A percentile compares a stretch with the other conserved stretches of the same genome.
These are phyloP conservation scores for Claviceps fusiformis DNA, from an alignment of 2,329 filamentous ascomycete species.

Conservation along the genomic window DNA sequence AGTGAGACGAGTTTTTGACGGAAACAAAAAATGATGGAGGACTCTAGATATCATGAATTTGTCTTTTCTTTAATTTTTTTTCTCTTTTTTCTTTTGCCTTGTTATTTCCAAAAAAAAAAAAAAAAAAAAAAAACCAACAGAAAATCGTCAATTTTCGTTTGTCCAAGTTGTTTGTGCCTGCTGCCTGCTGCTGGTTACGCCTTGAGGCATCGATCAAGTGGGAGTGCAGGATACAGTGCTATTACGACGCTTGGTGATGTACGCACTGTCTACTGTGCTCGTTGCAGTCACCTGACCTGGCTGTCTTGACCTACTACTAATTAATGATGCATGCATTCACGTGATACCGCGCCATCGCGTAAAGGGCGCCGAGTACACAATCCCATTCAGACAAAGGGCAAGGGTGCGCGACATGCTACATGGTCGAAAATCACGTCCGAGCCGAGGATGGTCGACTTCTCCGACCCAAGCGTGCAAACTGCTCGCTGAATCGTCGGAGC, in stretches of 20 bases:
- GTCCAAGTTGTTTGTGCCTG: background rate
- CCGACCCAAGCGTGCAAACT: background rate
- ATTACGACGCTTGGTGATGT: background rate
- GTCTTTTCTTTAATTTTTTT: background rate
- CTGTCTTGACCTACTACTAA: background rate
- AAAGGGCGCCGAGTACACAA: background rate
- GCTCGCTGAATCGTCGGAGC: too few relatives aligned
- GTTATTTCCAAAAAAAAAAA: background rate
- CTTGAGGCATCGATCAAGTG: background rate
- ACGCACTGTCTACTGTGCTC: background rate
- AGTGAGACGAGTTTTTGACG: background rate
- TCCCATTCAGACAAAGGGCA: too few relatives aligned
- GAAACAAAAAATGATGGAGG: background rate
- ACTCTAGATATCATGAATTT: conserved; percentile 1
- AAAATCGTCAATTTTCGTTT: background rate
- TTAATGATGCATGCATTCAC: conserved; percentile 9
- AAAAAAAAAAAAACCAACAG: too few relatives aligned
- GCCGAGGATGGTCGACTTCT: background rate
- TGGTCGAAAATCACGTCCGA: background rate
- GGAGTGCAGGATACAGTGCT: background rate
- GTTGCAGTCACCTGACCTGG: background rate
- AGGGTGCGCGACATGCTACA: too few relatives aligned
- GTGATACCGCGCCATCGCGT: conserved; percentile 11
- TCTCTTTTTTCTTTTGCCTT: too few relatives aligned
- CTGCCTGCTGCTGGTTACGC: background rate